Evolutionary conservation across 257 asterid genomes (phyloP), one percentile per base, ranked within the genome.

Genomic region (Forsythia viridissima): DNA sequence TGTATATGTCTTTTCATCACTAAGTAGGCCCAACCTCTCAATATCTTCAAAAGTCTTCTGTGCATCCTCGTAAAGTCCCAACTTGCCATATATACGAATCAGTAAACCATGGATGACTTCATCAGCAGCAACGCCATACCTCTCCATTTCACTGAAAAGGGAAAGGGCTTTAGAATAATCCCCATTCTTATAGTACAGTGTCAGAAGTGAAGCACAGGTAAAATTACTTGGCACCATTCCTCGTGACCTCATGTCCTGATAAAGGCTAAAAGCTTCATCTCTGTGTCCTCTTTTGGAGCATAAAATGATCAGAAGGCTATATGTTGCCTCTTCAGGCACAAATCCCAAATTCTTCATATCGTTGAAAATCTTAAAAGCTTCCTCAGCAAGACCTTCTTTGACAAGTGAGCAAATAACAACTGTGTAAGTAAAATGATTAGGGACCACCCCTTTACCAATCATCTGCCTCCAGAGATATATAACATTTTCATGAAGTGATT

Each of bases 41-140:
- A 90, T 82, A 57, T 91, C 98, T 67, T 75, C 71, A 80, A 91
- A 95, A 38, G 97, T 91, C 82, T 77, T 91, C 71, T 91, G 88
- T 41, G 99, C 99, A 77, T 95, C 99, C 79, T 90, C 94, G 43
- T 95, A 93, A 37, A 95, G 95, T 76, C 98, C 98, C 82, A 95
- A 87, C 87, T 93, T 93, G 59, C 98, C 98, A 87, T 95, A 95
- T 88, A 95, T 95, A 44, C 98, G 92, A 77, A 95, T 91, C 88
- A 95, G 88, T 76, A 95, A 88, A 63, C 99, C 97, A 81, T 86
- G 87, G 39, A 95, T 92, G 65, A 93, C 98, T 85, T 95, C 99
- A 82, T 95, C 99, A n/a, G 86, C 91, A 74, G 79, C 63, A 40
- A 93, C 87, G 72, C 88, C 89, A 76, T 84, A 81, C 84, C 68